These are phyloP conservation scores for Fraxinus ornus DNA, from an alignment of 305 asterid species.

Conservation along the genomic window DNA sequence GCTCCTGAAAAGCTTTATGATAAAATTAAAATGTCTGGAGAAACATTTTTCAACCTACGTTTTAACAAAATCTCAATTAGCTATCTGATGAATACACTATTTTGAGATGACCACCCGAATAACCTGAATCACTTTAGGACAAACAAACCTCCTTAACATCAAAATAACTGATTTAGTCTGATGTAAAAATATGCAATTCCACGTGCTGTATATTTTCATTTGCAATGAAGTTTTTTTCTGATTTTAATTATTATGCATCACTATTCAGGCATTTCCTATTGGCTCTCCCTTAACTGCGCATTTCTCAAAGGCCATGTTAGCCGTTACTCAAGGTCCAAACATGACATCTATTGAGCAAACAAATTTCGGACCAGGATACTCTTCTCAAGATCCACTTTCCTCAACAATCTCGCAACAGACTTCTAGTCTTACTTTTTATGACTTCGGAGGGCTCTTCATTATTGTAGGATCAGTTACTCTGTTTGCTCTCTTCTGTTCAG, in stretches of 20 bases:
- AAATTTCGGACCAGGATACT: constrained; percentile 43
- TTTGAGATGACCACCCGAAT: no score
- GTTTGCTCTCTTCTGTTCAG: constrained; percentile 47
- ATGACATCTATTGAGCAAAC: constrained; percentile 34
- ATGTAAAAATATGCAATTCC: no score
- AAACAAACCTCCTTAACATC: no score
- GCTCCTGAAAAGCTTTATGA: no score
- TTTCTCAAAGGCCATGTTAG: constrained; percentile 60
- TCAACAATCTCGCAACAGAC: constrained; percentile 37
- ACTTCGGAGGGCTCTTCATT: constrained; percentile 58
- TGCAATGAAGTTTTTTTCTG: background rate
- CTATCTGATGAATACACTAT: no score
- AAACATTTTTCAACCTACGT: no score
- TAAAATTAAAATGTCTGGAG: no score
- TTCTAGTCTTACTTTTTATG: constrained; percentile 37
- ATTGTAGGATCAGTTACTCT: constrained; percentile 40
- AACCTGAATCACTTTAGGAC: no score
- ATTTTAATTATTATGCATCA: background rate
- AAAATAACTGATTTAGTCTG: no score
- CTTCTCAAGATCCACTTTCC: constrained; percentile 42
- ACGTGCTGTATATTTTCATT: no score
- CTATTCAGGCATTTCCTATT: constrained; percentile 44
- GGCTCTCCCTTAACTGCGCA: constrained; percentile 37
- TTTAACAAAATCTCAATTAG: no score
- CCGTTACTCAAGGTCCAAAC: constrained; percentile 37